Evolutionary conservation across 352 stramenopile genomes (phyloP), one percentile per base, ranked within the genome.

Genomic region (Pythium vanterpoolii): DNA sequence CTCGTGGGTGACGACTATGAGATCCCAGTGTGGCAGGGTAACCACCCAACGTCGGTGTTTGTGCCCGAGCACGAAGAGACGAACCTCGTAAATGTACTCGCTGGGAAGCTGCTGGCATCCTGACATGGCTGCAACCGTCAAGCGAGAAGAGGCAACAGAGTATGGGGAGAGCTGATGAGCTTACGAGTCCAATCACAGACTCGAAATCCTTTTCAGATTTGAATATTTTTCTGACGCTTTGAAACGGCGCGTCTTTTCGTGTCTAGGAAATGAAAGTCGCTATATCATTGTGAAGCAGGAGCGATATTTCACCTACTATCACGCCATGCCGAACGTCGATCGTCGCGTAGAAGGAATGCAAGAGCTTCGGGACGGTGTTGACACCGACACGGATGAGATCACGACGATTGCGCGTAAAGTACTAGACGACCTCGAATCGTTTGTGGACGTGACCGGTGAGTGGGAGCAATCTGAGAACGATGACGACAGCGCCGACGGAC

Each of bases 11-110:
- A 80, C 21, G 47, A 55, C 0, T 93, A 91, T 45, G 68, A 75
- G 27, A 77, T 93, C 31, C 83, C 81, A 0, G 46, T 47, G 52
- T 93, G 83, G 83, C 57, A 55, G 9, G 83, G 83, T 5, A 46
- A 79, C 33, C 83, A 93, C 56, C 54, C 80, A 14, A 74, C 68
- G 7, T 73, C 64, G 5, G 69, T 88, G 24, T 91, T 91, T 74
- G 67, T 80, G 18, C 82, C 79, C 5, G 83, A 91, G 56, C 73
- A 89, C 46, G 81, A 90, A 66, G 82, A 85, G 24, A 73, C 73
- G 57, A 87, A 78, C 60, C 72, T 93, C 31, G 78, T 91, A 19
- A 91, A 93, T 57, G 81, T 93, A 8, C 71, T 93, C 3, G 82
- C 79, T n/a, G 83, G 83, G 0, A 62, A 75, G 1, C 49, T 87